phyloP scores from a whole-genome alignment of 805 yeast species.

The Yarrowia deformans region DNA sequence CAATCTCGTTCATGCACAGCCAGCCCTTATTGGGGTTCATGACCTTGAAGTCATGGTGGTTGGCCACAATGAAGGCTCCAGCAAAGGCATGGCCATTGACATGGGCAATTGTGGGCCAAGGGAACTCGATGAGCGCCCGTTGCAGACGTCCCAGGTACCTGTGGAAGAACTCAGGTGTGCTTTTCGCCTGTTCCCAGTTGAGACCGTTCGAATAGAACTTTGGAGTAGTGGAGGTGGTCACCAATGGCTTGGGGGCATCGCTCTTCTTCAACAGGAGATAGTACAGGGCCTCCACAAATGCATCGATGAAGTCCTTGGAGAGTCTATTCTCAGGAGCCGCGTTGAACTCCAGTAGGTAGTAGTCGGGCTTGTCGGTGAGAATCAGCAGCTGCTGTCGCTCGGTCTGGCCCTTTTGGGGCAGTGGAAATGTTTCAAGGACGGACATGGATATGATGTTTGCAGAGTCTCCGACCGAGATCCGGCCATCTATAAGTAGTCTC shows the following conservation, averaged over 20 bases:
- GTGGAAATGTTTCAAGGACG: conserved; percentile 11
- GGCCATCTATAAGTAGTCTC: not conserved
- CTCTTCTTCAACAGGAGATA: conserved; percentile 44
- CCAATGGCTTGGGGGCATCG: conserved; percentile 48
- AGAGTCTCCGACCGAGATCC: not conserved
- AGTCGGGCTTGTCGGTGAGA: conserved; percentile 40
- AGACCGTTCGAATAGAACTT: conserved; percentile 54
- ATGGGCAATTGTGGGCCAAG: conserved; percentile 54
- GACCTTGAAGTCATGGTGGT: conserved; percentile 52
- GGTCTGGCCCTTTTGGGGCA: conserved; percentile 28
- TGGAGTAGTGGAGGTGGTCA: conserved; percentile 49
- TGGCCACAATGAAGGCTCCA: conserved; percentile 53
- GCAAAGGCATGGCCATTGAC: conserved; percentile 55
- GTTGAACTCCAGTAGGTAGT: conserved; percentile 49
- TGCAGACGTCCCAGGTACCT: conserved; percentile 48
- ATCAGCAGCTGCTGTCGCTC: conserved; percentile 8
- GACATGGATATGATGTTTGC: not conserved
- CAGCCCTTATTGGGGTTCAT: conserved; percentile 53
- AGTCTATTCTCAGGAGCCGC: conserved; percentile 52
- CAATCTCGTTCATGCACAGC: conserved; percentile 53
- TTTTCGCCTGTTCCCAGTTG: conserved; percentile 50
- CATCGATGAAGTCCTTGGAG: conserved; percentile 48
- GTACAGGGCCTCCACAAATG: conserved; percentile 50
- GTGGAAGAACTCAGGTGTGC: conserved; percentile 50
- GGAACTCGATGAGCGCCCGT: conserved; percentile 50